Evolutionary conservation across 140 eudicot species (phyloP).

Genomic region (Flaveria floridana): DNA sequence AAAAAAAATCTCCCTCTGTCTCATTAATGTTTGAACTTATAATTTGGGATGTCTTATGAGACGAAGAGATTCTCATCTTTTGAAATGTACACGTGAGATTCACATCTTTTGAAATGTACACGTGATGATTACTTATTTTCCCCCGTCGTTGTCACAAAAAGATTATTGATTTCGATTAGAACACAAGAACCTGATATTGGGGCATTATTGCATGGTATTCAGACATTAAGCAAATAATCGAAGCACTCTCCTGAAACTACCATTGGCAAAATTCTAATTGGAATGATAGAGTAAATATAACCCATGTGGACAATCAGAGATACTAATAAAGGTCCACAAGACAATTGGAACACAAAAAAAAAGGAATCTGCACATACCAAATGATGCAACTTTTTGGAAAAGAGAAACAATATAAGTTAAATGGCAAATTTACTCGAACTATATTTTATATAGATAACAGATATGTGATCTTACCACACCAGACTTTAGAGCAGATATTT

Average conservation of each 20-base stretch:
- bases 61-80: background rate
- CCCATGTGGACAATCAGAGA: background rate
- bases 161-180: background rate
- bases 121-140: background rate
- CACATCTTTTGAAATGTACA: background rate
- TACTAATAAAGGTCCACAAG: background rate
- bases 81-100: background rate
- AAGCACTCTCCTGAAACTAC: background rate
- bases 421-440: constrained; percentile 39
- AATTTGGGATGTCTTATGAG: background rate
- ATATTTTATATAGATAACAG: background rate
- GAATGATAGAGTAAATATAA: background rate
- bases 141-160: background rate
- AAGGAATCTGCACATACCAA: background rate
- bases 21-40: background rate
- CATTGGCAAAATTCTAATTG: constrained; percentile 1
- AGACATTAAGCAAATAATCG: background rate
- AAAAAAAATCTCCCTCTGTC: background rate
- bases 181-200: background rate
- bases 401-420: background rate
- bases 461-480: constrained; percentile 74
- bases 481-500: constrained; percentile 72
- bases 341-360: no score
- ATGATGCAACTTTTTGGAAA: background rate
- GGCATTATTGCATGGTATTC: background rate